Percentiles rank a stretch among this genome's conserved stretches.
Evolutionary conservation across 805 yeast genomes (phyloP).

Genomic region (Nematodospora valgi): DNA sequence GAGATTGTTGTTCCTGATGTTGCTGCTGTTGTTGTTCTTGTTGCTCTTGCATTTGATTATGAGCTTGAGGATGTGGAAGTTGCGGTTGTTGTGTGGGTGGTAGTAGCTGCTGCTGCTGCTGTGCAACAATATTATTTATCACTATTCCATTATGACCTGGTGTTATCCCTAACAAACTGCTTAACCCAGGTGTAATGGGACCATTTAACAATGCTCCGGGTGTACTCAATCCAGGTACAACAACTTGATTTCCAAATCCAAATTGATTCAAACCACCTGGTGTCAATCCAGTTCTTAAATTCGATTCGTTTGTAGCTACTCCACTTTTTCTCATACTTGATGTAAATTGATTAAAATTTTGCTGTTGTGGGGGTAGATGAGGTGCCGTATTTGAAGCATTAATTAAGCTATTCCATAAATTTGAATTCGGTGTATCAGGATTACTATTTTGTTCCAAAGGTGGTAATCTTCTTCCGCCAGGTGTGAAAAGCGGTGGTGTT

Average conservation of each 20-base stretch:
- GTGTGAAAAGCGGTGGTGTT: slow-evolving; percentile 53
- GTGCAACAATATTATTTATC: slow-evolving; percentile 1
- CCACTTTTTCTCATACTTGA: slow-evolving; percentile 48
- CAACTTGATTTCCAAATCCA: slow-evolving; percentile 29
- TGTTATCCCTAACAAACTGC: slow-evolving; percentile 34
- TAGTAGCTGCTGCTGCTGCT: slow-evolving; percentile 4
- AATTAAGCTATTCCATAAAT: slow-evolving; percentile 46
- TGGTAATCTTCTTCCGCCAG: slow-evolving; percentile 59
- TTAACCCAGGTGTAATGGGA: slow-evolving; percentile 48
- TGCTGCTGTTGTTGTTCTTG: slow-evolving; percentile 9
- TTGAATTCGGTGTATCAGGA: slow-evolving; percentile 51
- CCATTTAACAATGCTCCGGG: slow-evolving; percentile 40
- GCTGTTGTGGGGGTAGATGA: slow-evolving; percentile 5
- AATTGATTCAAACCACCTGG: slow-evolving; percentile 45
- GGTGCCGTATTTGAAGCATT: slow-evolving; percentile 22
- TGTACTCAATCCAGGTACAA: slow-evolving; percentile 36
- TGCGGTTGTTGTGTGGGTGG: slow-evolving; percentile 10
- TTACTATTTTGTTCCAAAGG: slow-evolving; percentile 41
- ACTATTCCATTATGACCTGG: slow-evolving; percentile 3
- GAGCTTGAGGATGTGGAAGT: slow-evolving; percentile 5
- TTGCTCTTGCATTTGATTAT: slow-evolving; percentile 8
- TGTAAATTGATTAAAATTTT: slow-evolving; percentile 25
- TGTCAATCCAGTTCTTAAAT: slow-evolving; percentile 66
- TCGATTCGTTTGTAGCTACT: slow-evolving; percentile 73
- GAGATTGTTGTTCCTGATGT: slow-evolving; percentile 12